Evolutionary conservation across 495 filamentous ascomycete species (phyloP), one percentile per base, ranked within the genome.

Genomic region (Neurospora sp.): DNA sequence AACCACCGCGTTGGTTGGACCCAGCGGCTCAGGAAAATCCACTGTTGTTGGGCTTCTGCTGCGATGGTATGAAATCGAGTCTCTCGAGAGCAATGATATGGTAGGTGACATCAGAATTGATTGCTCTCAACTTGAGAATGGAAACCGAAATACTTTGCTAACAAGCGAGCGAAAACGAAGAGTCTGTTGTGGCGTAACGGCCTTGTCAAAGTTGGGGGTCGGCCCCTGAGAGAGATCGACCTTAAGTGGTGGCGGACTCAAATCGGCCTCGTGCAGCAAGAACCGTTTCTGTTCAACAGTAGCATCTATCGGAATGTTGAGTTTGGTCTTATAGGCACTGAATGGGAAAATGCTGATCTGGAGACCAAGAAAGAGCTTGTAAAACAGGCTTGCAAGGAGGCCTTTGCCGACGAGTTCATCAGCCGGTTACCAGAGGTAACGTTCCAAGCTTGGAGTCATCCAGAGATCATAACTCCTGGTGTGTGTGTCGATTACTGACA

Each of bases 1-100:
- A 78, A 89, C 89, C 20, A 92, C 92, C 20, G 93, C 94, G n/a
- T 85, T 98, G 68, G 92, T 96, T 68, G 91, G 94, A 1, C 88
- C 93, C 22, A 92, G 90, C 1, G 91, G 91, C 6, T 90, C 89
- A 20, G 91, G 91, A 8, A 94, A 83, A 76, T 90, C 87, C 71
- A 93, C 91, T 0, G 87, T 93, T 47, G 87, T 91, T 0, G 87
- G 84, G 0, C 78, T 93, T 35, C 75, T 92, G 18, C 87, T 90
- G 76, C 79, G 91, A 71, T 91, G 87, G 85, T 93, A 93, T 75
- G 83, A 87, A 65, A 76, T 85, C 4, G 82, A 89, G 40, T 81
- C 82, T 5, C 78, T 74, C 31, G 83, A 87, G 9, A 83, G 90
- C 68, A 81, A 84, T 18, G 81, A 86, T 38, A 73, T 87, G 53